These are phyloP conservation scores for Pseudozyma thailandica DNA, from an alignment of 1,284 basidiomycete species.

Conservation along the genomic window DNA sequence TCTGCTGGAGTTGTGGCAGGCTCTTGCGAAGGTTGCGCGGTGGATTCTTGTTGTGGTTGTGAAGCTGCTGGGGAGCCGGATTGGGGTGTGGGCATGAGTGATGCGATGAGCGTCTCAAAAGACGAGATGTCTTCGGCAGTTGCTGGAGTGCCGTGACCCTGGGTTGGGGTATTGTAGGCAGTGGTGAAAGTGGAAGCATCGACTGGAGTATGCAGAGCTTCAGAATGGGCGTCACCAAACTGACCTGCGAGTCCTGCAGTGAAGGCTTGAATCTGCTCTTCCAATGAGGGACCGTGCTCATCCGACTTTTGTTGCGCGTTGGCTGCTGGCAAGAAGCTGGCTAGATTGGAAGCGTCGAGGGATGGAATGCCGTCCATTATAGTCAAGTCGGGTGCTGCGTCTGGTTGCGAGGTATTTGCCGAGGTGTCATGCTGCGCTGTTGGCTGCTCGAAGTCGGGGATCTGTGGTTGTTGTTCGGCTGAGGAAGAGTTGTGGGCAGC, in stretches of 20 bases:
- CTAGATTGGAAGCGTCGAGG: constrained; percentile 25
- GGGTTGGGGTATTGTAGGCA: constrained; percentile 33
- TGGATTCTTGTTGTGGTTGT: neutral
- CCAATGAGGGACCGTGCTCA: constrained; percentile 17
- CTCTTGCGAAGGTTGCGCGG: neutral
- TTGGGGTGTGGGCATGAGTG: constrained; percentile 44
- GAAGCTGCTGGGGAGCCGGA: constrained; percentile 21
- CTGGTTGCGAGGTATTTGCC: constrained; percentile 1
- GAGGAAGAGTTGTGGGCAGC: constrained; percentile 2
- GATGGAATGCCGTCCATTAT: constrained; percentile 39
- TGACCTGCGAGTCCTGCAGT: constrained; percentile 37
- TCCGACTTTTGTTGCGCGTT: constrained; percentile 4
- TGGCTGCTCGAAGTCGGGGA: neutral
- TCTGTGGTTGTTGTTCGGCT: constrained; percentile 4
- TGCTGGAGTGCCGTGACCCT: constrained; percentile 38
- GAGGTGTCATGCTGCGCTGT: neutral
- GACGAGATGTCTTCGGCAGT: constrained; percentile 43
- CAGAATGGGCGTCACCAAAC: constrained; percentile 6
- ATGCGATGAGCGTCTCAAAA: constrained; percentile 43
- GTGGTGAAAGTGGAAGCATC: constrained; percentile 23
- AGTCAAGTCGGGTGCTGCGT: constrained; percentile 16
- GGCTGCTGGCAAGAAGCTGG: constrained; percentile 23
- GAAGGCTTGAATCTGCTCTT: constrained; percentile 45
- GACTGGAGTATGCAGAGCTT: constrained; percentile 20
- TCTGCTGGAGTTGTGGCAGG: constrained; percentile 1